Base-by-base conservation (phyloP, 2,329 filamentous ascomycete species). In the Elsinoe perseae region DNA sequence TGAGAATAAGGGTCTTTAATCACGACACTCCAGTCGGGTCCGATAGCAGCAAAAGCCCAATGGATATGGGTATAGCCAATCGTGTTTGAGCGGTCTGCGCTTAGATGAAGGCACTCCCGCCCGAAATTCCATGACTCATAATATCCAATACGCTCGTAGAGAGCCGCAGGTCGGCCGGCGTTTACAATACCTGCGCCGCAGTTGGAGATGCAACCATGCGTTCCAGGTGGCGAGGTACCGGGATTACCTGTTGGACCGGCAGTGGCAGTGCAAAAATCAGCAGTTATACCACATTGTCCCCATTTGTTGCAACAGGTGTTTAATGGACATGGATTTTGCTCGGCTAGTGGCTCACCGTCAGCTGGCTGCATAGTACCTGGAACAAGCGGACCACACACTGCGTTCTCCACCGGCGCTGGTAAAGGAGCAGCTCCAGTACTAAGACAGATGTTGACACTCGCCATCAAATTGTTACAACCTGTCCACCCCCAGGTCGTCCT, bases 341-440 rank as follows among this genome's bases (percentile, higher is more conserved):
- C 57, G 6, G 59, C 57, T 3, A 68, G 50, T n/a, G 66, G 62
- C 0, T 61, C 68, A n/a, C 67, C 70, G 10, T 66, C 61, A 0
- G 62, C 14, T 0, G 74, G 70, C 9, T 61, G 46, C 8, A 61
- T 50, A 0, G 74, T 76, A 0, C 73, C 72, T 3, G 69, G 68
- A 0, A 71, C 67, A 43, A 72, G 67, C 1, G 77, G 78, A 0
- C 78, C 77, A 61, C 78, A 78, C 0, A 69, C 59, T 10, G 72
- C 71, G 46, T 72, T 69, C 1, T 63, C 25, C 1, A 74, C 59
- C 1, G 65, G 57, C 1, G 69, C 64, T 1, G 75, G 76, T 64
- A 77, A 69, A 0, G 74, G 73, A 4, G 73, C 67, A 1, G 56
- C 59, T 3, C 75, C 75, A 0, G 61, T 59, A 57, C 72, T 73